Base-by-base conservation (phyloP, 352 stramenopile species). In the Phytophthora syringae region DNA sequence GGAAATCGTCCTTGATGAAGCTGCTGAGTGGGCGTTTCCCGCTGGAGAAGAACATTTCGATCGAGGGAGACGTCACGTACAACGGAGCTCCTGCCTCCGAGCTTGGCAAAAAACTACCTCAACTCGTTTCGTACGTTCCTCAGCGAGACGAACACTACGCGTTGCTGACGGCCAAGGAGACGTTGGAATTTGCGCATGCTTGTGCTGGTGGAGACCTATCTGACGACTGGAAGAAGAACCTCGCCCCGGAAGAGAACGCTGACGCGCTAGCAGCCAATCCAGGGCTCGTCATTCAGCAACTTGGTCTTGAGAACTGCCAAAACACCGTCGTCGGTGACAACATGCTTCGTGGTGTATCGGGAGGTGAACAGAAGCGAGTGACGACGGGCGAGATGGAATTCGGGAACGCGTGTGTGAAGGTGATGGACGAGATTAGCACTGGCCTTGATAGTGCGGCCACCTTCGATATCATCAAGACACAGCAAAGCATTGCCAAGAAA, bases 301-400 rank as follows among this genome's bases (percentile, higher is more conserved):
- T 68, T 28, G 60, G 52, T 22, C 36, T 68, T 5, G 52, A 68
- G 11, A 44, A 32, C 27, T 68, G 60, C 25, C 52, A 63, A 44
- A 62, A 68, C 7, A 68, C 52, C 16, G 25, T 68, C n/a, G 44
- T 68, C 16, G 53, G 61, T 7, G 61, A 70, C 36, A 43, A 25
- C 16, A 77, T 90, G 53, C 45, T 77, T 2, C 76, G 82, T 40
- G 84, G 84, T 21, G 69, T 93, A 11, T 92, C 79, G 0, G 84
- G 84, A 11, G 84, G 84, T 7, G 79, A 93, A 44, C 71, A 78
- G 11, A 88, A 89, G 69, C 80, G 84, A 20, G 81, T 92, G 30
- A 92, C 81, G 16, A 81, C 72, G 0, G 84, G 82, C 13, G 80
- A 92, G 74, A 98, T 98, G 79, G 70, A 93, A 30, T 84, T 93